Conservation (phyloP, 352 stramenopile species). For the Globisporangium uncinulatum region DNA sequence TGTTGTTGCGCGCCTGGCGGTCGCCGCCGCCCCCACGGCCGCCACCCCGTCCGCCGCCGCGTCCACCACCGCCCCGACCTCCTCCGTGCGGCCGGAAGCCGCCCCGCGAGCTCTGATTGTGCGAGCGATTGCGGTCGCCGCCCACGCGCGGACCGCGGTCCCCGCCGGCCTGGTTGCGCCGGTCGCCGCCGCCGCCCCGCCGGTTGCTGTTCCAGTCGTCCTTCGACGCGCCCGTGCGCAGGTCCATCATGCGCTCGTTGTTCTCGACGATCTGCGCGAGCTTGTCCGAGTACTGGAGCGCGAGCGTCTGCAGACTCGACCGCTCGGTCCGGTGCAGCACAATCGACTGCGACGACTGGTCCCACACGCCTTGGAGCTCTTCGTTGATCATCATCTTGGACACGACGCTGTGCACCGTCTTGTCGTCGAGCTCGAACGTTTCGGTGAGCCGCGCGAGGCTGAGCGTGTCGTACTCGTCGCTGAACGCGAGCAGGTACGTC, state of each 20-base stretch:
- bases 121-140: too few species aligned
- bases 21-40: constrained; percentile 29
- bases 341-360: too few species aligned
- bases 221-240: constrained; percentile 60
- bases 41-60: constrained; percentile 29
- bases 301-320: constrained; percentile 92
- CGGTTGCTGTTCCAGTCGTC: constrained; percentile 66
- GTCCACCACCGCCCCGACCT: constrained; percentile 36
- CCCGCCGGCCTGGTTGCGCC: constrained; percentile 12
- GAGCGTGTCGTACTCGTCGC: too few species aligned
- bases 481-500: too few species aligned
- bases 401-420: too few species aligned
- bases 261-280: constrained; percentile 84
- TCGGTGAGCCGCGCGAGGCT: too few species aligned
- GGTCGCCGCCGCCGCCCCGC: too few species aligned
- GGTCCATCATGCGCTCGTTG: constrained; percentile 88
- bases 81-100: constrained; percentile 44
- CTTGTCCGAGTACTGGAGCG: constrained; percentile 96
- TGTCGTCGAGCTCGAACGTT: too few species aligned
- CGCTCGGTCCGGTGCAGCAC: constrained; percentile 94
- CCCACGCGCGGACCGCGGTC: too few species aligned
- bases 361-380: too few species aligned
- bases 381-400: too few species aligned
- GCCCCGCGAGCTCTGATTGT: too few species aligned
- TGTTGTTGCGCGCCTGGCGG: constrained; percentile 39